Evolutionary conservation across 805 yeast genomes (phyloP), one percentile per base, ranked within the genome.

Genomic region (Candida oleophila): DNA sequence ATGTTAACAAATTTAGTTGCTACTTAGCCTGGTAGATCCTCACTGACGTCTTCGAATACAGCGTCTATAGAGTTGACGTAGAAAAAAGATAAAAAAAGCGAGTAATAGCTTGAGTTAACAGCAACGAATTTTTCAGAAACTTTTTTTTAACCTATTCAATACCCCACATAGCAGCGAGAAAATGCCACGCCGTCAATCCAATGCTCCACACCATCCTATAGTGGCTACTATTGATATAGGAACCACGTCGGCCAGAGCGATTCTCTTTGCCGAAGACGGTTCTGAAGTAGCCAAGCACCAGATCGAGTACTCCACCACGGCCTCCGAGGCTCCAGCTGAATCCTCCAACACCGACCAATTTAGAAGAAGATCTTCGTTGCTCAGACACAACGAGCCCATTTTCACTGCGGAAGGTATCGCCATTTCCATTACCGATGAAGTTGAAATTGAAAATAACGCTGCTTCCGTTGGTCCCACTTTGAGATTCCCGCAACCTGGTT

Each of bases 201-300:
- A 62, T 45, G 73, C 75, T 7, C 76, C 77, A 3, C 55, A 64
- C 44, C 56, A 60, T 37, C 74, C 77, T 3, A 62, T 72, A 18
- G 63, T 88, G 42, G 90, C 88, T 14, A 80, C 95, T 46, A 82
- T 89, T 38, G 97, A 89, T 65, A 88, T 84, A 41, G 97, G 97
- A 35, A 90, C 97, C 22, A 90, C 96, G 1, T 87, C 96, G 18
- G 87, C 96, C 19, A 77, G 98, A 56, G 91, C 87, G 37, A 91
- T 91, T 49, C 74, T 89, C 42, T 92, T 91, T 69, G 74, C 81
- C 57, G 77, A 77, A 52, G 71, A 73, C 37, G 96, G 96, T 38
- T 74, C 75, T 51, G 96, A 91, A 52, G 74, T 90, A 21, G 89
- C 96, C 44, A 87, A 86, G 54, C 92, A 88, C 64, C 97, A 91